phyloP scores from a whole-genome alignment of 164 flowering plant genomes.

The Nymphaea colorata region DNA sequence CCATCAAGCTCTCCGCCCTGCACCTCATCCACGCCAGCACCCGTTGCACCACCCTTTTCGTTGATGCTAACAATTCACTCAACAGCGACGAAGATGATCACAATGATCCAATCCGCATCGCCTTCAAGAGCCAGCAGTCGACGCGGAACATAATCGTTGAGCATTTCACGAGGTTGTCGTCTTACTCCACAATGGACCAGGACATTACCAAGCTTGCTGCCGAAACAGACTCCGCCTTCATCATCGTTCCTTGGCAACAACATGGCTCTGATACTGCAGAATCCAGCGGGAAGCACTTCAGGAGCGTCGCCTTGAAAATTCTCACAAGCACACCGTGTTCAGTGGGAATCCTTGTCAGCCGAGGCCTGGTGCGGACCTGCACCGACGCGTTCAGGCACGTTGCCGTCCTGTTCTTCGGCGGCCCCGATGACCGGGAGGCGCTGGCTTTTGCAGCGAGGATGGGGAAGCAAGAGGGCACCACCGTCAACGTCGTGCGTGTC shows the following conservation, averaged over 20 bases:
- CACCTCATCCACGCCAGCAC: conserved; percentile 44
- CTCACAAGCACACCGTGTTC: conserved; percentile 32
- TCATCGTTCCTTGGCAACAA: conserved; percentile 27
- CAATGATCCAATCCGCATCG: background rate
- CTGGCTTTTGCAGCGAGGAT: conserved; percentile 14
- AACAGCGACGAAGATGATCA: background rate
- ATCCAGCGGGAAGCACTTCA: background rate
- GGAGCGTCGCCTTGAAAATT: conserved; percentile 14
- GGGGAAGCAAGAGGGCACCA: conserved; percentile 4
- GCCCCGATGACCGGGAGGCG: conserved; percentile 29
- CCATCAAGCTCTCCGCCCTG: conserved; percentile 32
- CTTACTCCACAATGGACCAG: conserved; percentile 22
- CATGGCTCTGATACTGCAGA: conserved; percentile 2
- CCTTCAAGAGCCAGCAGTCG: conserved; percentile 7
- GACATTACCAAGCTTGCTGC: conserved; percentile 19
- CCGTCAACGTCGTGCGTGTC: conserved; percentile 5
- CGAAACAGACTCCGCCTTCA: conserved; percentile 11
- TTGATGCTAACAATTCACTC: background rate
- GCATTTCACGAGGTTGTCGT: conserved; percentile 15
- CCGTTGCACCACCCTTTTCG: background rate
- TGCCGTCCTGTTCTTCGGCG: conserved; percentile 28
- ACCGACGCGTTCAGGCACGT: background rate
- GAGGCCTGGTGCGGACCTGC: background rate
- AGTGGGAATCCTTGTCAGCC: conserved; percentile 27
- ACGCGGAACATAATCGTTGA: conserved; percentile 7